Base-by-base conservation (phyloP, 2,329 filamentous ascomycete genomes). In the Apiospora saccharicola region DNA sequence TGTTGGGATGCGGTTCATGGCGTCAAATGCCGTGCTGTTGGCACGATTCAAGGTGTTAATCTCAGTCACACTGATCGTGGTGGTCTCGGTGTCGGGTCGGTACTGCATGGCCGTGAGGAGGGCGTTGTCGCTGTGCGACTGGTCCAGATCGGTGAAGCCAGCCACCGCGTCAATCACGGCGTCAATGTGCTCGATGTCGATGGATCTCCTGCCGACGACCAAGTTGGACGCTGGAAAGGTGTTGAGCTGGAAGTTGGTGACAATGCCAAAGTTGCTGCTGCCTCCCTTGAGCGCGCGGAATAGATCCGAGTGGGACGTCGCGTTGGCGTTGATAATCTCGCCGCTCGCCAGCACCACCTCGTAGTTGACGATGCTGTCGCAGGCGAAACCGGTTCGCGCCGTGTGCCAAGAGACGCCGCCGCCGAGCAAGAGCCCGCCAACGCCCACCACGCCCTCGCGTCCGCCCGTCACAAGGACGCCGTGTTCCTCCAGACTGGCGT, bases 251-350 rank as follows among this genome's bases (percentile, higher is more conserved):
- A 81, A 76, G 24, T 75, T 72, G 4, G 83, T 80, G 22, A 81
- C 77, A 72, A 82, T 77, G 69, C 83, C 85, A 57, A 85, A 85
- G 75, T 86, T 87, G 73, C 81, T 83, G n/a, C 80, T 79, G 67
- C 86, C 86, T 12, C 85, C 86, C 71, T 84, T 83, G 2, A 86
- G 78, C 0, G 85, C 85, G 69, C 79, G 80, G 75, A 79, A 86
- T 2, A 87, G 80, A 71, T 87, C 85, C 0, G 76, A 10, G 73
- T 85, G 80, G 3, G 78, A 72, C 0, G 75, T 72, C 0, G 76
- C 76, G 53, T 81, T 84, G 19, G 83, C 85, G 24, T 71, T 81
- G 83, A 51, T 78, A 81, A 87, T 80, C 30, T 68, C 72, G 37
- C 85, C 85, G 70, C 77, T 77, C 0, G 82, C 82, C 1, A 85